A percentile compares a stretch with the other conserved stretches of the same genome.
Evolutionary conservation across 306 rosid species (phyloP).

Genomic region (Cicer judaicum): DNA sequence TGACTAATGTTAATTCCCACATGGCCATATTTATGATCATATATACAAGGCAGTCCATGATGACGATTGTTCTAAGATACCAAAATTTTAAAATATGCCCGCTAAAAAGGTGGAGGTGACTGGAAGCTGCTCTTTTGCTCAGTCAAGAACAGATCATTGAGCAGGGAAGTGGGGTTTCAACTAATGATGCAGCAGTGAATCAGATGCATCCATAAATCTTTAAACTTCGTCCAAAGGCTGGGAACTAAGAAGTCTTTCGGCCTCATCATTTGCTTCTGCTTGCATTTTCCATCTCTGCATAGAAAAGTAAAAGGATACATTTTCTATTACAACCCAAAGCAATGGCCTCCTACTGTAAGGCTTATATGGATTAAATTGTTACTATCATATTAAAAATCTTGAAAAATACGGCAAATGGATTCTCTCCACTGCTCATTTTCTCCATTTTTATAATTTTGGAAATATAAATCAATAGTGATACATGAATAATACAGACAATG

Average conservation of each 20-base stretch:
- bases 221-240: constrained; percentile 63
- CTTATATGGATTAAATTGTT: constrained; percentile 17
- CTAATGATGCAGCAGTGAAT: constrained; percentile 22
- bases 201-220: constrained; percentile 32
- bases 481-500: neutral
- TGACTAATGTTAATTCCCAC: neutral
- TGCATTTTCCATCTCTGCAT: constrained; percentile 80
- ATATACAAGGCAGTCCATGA: constrained; percentile 32
- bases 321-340: constrained; percentile 21
- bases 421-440: neutral
- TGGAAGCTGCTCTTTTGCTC: constrained; percentile 32
- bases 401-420: neutral
- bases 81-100: constrained; percentile 27
- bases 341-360: neutral
- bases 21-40: constrained; percentile 19
- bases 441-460: neutral
- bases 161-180: constrained; percentile 32
- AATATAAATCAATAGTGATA: neutral
- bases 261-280: constrained; percentile 93
- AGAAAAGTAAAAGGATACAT: constrained; percentile 11
- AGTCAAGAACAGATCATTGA: constrained; percentile 41
- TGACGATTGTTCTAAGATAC: constrained; percentile 9
- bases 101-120: constrained; percentile 35
- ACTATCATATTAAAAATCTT: constrained; percentile 2
- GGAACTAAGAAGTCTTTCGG: constrained; percentile 87